Conservation (phyloP, 257 asterid species). For the Solanum tarapatanum region DNA sequence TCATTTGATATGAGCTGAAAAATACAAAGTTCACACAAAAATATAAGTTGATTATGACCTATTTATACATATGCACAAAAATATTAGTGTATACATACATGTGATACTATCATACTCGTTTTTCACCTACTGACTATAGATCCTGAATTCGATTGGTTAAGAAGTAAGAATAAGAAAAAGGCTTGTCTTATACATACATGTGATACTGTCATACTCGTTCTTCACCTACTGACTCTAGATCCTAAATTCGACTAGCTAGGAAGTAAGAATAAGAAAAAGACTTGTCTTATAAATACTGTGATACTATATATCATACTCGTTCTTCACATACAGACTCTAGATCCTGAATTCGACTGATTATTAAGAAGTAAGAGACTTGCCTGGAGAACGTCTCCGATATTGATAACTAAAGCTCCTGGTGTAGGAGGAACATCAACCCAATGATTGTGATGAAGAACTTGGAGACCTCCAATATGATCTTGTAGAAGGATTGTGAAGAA, state of each 20-base stretch:
- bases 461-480: constrained; percentile 54
- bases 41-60: neutral
- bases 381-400: constrained; percentile 63
- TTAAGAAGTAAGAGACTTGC: constrained; percentile 13
- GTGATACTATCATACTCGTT: neutral
- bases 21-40: neutral
- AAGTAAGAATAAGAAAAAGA: neutral
- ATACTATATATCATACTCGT: neutral
- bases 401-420: constrained; percentile 44
- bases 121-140: neutral
- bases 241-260: neutral
- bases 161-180: neutral
- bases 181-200: constrained; percentile 20
- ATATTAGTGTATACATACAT: neutral
- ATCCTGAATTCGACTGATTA: neutral
- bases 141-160: neutral
- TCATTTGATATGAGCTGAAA: constrained; percentile 54
- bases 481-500: constrained; percentile 54
- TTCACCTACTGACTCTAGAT: neutral
- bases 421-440: constrained; percentile 52
- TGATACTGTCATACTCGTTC: neutral
- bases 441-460: constrained; percentile 22
- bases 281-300: neutral
- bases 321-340: neutral
- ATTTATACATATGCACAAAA: neutral